Evolutionary conservation across 2,329 filamentous ascomycete species (phyloP), one percentile per base, ranked within the genome.

Genomic region (Scleromitrula shiraiana): DNA sequence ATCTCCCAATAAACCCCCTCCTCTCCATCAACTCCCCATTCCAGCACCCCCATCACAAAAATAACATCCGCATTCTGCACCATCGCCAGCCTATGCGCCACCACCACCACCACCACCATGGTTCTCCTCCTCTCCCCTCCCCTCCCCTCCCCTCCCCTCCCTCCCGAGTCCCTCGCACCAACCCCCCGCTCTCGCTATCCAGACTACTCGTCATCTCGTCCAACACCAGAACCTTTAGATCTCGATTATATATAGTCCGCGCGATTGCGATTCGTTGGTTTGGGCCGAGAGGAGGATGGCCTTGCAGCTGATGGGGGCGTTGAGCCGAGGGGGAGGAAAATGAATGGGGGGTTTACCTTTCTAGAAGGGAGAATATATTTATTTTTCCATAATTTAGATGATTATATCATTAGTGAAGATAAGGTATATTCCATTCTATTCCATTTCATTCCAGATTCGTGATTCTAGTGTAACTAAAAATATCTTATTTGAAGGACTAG

Each of bases 11-110:
- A n/a, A n/a, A n/a, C n/a, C n/a, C n/a, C n/a, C n/a, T n/a, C n/a
- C n/a, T n/a, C n/a, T n/a, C n/a, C n/a, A n/a, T n/a, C n/a, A n/a
- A n/a, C n/a, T n/a, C n/a, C n/a, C n/a, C n/a, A n/a, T n/a, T n/a
- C n/a, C n/a, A n/a, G n/a, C n/a, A n/a, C n/a, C n/a, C 59, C 59
- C 17, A 61, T 37, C 23, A 61, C 59, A 38, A 60, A 62, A 44
- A 62, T 60, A 7, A 59, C 50, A 52, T 62, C 58, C 1, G 85
- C 84, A 56, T 89, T 83, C 64, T 86, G 85, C 17, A 90, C 80
- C 10, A 84, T 91, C 0, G 82, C 82, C 41, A 91, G 70, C 12
- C 86, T 73, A 63, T 91, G 87, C 1, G 87, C 87, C 9, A 93
- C 85, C 2, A 85, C 84, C 3, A 93, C 71, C 56, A 85, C 88